Percentiles rank a stretch among this genome's conserved stretches.
These are phyloP conservation scores for Maudiozyma barnettii DNA, from an alignment of 805 yeast species.

Conservation along the genomic window DNA sequence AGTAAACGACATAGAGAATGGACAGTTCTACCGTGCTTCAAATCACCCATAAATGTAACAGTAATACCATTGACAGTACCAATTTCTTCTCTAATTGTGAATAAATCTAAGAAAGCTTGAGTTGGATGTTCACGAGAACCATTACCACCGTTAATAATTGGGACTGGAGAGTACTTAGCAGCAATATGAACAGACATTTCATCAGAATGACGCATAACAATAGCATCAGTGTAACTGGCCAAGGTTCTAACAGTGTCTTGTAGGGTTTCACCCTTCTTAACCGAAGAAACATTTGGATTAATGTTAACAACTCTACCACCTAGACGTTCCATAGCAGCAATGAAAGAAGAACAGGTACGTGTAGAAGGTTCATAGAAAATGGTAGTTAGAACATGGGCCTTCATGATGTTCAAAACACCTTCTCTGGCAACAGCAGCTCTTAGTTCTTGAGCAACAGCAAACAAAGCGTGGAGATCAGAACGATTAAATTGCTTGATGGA, in stretches of 20 bases:
- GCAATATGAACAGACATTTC: conserved; percentile 90
- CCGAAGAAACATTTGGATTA: conserved; percentile 80
- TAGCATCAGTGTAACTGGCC: conserved; percentile 93
- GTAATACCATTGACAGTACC: conserved; percentile 98
- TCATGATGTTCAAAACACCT: conserved; percentile 84
- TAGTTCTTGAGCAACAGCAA: conserved; percentile 97
- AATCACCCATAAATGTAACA: conserved; percentile 97
- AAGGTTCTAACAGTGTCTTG: conserved; percentile 94
- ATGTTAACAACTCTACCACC: conserved; percentile 96
- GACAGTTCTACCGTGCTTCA: conserved; percentile 96
- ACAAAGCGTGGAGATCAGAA: conserved; percentile 82
- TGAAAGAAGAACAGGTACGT: conserved; percentile 91
- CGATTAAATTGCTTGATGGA: conserved; percentile 84
- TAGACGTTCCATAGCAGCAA: conserved; percentile 98
- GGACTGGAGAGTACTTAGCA: conserved; percentile 93
- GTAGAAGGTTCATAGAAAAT: conserved; percentile 98
- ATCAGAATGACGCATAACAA: conserved; percentile 92
- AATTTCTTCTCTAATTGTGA: conserved; percentile 96
- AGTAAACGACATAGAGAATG: conserved; percentile 89
- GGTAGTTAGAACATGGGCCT: conserved; percentile 86
- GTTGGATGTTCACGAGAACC: conserved; percentile 98
- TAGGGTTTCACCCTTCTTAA: conserved; percentile 94
- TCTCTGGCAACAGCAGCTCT: conserved; percentile 92
- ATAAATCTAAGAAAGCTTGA: conserved; percentile 93
- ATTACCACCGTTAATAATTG: conserved; percentile 95